Evolutionary conservation across 1,139 yeast genomes (phyloP), one percentile per base, ranked within the genome.

Genomic region (Arxiozyma heterogenica): DNA sequence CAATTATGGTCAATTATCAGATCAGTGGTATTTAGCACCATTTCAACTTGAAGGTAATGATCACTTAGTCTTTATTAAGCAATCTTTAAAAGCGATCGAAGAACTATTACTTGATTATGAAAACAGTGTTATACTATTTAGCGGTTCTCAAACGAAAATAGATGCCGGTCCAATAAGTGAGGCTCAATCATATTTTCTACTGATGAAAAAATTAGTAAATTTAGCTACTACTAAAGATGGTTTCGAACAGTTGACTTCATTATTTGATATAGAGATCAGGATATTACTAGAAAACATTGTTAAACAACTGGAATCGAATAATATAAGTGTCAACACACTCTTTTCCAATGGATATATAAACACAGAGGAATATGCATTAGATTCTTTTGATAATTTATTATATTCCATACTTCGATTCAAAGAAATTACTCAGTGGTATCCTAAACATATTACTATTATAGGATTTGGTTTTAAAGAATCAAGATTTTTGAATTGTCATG

Each of bases 341-440:
- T 58, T 64, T 12, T 42, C 47, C 18, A 50, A 54, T 9, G 46
- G 54, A 1, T 59, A 61, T 43, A 54, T 70, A 3, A 57, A 62
- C 22, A 63, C 69, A 4, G 96, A 88, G 64, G 89, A 84, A 60
- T 84, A 71, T 67, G 91, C 96, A 0, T 71, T 89, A 48, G 95
- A 88, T 66, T 86, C 95, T 1, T 84, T 84, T 66, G 95, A 88
- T 64, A 88, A 88, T 65, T 78, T 87, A 8, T 58, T 86, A 1
- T 86, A 81, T 65, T 81, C 85, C 60, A 61, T 87, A 2, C 75
- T 81, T 50, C 71, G 84, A 51, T 87, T 76, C 65, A 70, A 75
- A 48, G 83, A 83, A 60, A 59, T 77, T 1, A 68, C 72, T 7
- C 71, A 73, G 0, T 44, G 18, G 1, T 83, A 78, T 58, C 95